These are phyloP conservation scores for Exutisphaerella laricina DNA, from an alignment of 2,329 filamentous ascomycete species.

Conservation along the genomic window DNA sequence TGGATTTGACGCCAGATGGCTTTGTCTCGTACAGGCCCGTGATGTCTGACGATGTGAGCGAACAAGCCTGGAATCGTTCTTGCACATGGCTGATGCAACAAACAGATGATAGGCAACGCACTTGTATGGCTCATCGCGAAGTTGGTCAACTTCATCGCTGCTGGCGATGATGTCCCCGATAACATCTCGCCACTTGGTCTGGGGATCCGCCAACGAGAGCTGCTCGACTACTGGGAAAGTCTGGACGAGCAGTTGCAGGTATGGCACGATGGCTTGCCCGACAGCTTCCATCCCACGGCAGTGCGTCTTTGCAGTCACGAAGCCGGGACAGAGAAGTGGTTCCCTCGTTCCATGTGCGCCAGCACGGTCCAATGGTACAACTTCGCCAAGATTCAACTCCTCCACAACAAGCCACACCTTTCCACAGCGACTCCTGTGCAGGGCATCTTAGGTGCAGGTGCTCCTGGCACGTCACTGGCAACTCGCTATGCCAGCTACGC, in stretches of 20 bases:
- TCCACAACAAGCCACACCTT: slow-evolving; percentile 56
- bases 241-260: slow-evolving; percentile 53
- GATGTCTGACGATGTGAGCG: slow-evolving; percentile 49
- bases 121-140: slow-evolving; percentile 62
- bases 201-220: slow-evolving; percentile 46
- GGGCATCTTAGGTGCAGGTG: slow-evolving; percentile 3
- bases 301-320: slow-evolving; percentile 31
- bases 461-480: slow-evolving; percentile 42
- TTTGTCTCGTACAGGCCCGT: slow-evolving; percentile 46
- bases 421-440: slow-evolving; percentile 35
- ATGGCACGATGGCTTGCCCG: slow-evolving; percentile 55
- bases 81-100: too few relatives aligned
- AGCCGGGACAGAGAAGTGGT: slow-evolving; percentile 10
- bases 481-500: slow-evolving; percentile 53
- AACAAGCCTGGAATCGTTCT: slow-evolving; percentile 34
- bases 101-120: slow-evolving; percentile 55
- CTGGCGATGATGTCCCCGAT: slow-evolving; percentile 47
- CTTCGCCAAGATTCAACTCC: slow-evolving; percentile 57
- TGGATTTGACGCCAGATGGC: slow-evolving; percentile 52
- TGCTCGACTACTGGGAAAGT: slow-evolving; percentile 49
- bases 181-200: slow-evolving; percentile 37
- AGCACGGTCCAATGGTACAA: slow-evolving; percentile 61
- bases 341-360: slow-evolving; percentile 58
- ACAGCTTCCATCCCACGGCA: slow-evolving; percentile 55
- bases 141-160: slow-evolving; percentile 59